Percentiles rank a stretch among this genome's conserved stretches.
Conservation (phyloP, 305 asterid species). For the Coffea humblotiana region DNA sequence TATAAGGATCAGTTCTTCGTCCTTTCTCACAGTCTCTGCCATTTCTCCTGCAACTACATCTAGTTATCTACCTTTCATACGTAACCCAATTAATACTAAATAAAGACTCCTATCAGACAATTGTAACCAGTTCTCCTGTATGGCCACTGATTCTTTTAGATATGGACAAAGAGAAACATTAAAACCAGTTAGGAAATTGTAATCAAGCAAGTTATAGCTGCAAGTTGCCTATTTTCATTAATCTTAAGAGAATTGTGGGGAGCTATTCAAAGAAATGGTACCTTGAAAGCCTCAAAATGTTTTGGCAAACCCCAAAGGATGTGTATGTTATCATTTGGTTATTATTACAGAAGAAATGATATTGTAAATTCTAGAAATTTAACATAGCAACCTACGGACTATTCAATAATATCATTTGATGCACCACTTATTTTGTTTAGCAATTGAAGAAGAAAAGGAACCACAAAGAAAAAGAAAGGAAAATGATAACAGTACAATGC, state of each 20-base stretch:
- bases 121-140: background rate
- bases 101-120: background rate
- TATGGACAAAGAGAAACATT: background rate
- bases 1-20: background rate
- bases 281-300: no score
- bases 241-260: no score
- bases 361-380: background rate
- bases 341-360: background rate
- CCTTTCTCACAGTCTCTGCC: background rate
- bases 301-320: no score
- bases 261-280: no score
- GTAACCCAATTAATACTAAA: background rate
- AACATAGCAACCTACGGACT: background rate
- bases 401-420: background rate
- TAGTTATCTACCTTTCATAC: no score
- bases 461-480: background rate
- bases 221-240: background rate
- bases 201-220: background rate
- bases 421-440: background rate
- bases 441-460: background rate
- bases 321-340: background rate
- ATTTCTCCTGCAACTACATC: background rate
- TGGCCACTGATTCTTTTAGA: background rate
- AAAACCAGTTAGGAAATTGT: background rate
- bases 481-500: background rate